These are phyloP conservation scores for Lactifluus pinguis DNA, from an alignment of 768 basidiomycete species.

Conservation along the genomic window DNA sequence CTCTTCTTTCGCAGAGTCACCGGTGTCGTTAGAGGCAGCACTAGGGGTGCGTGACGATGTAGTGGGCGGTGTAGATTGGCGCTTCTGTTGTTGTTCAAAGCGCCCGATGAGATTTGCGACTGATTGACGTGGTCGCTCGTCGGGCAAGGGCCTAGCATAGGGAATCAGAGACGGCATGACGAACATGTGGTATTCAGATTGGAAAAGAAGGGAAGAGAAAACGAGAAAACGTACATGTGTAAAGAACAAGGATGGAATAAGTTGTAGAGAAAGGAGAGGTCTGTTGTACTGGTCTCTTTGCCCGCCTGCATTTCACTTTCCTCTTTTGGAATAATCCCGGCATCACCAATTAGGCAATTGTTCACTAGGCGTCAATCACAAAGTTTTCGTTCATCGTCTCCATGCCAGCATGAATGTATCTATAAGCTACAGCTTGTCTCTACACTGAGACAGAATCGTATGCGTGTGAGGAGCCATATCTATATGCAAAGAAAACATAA, in stretches of 20 bases:
- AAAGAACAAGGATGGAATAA: neutral
- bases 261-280: neutral
- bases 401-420: neutral
- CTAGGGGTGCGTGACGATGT: conserved; percentile 49
- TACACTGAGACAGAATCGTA: neutral
- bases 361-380: neutral
- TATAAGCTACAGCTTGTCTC: neutral
- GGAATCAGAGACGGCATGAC: neutral
- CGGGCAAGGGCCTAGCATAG: conserved; percentile 62
- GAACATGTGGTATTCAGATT: neutral
- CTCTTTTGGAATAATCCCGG: neutral
- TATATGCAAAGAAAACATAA: neutral
- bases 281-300: neutral
- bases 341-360: neutral
- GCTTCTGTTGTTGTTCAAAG: conserved; percentile 71
- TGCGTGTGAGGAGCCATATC: neutral
- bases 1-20: conserved; percentile 60
- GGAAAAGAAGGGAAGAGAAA: neutral
- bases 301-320: neutral
- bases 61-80: conserved; percentile 33
- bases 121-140: conserved; percentile 78
- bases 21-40: conserved; percentile 52
- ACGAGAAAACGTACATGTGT: conserved; percentile 7
- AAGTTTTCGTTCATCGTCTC: neutral
- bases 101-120: conserved; percentile 88